These are phyloP conservation scores for Phytophthora vignae DNA, from an alignment of 352 stramenopile species.

Conservation along the genomic window DNA sequence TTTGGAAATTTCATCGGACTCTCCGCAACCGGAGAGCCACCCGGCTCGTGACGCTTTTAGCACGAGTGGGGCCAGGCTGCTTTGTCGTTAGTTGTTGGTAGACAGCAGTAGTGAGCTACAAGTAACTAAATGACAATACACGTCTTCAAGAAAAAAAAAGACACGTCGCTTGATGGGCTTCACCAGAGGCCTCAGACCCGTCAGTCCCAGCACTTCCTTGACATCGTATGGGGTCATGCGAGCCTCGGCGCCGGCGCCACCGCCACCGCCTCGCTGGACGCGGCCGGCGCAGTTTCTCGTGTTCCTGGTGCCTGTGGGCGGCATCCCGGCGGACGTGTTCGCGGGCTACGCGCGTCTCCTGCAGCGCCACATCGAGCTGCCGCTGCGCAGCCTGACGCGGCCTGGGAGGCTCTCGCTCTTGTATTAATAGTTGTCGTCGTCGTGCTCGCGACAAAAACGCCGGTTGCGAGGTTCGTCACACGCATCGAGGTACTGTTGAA, in stretches of 20 bases:
- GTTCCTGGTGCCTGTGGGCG: conserved; percentile 81
- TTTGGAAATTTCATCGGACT: too few species aligned
- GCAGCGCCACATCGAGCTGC: conserved; percentile 57
- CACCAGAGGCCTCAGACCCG: neutral
- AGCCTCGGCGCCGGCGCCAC: conserved; percentile 19
- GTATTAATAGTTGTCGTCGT: neutral
- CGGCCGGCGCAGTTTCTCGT: conserved; percentile 79
- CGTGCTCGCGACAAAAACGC: conserved; percentile 1
- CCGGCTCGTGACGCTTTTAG: too few species aligned
- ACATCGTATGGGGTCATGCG: conserved; percentile 17
- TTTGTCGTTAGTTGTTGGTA: too few species aligned
- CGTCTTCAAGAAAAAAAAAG: too few species aligned
- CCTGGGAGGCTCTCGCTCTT: conserved; percentile 42
- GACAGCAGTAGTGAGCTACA: too few species aligned
- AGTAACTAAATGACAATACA: too few species aligned
- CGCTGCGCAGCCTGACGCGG: conserved; percentile 73
- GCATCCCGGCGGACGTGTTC: conserved; percentile 68
- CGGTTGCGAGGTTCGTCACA: conserved; percentile 4
- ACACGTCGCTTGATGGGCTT: conserved; percentile 21
- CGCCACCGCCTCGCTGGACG: conserved; percentile 58
- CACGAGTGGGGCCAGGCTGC: too few species aligned
- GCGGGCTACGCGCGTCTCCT: conserved; percentile 68
- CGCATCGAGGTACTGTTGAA: neutral
- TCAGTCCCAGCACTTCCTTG: conserved; percentile 15
- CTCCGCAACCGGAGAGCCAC: too few species aligned